phyloP scores from a whole-genome alignment of 345 rosid species.

The Hibiscus syriacus region DNA sequence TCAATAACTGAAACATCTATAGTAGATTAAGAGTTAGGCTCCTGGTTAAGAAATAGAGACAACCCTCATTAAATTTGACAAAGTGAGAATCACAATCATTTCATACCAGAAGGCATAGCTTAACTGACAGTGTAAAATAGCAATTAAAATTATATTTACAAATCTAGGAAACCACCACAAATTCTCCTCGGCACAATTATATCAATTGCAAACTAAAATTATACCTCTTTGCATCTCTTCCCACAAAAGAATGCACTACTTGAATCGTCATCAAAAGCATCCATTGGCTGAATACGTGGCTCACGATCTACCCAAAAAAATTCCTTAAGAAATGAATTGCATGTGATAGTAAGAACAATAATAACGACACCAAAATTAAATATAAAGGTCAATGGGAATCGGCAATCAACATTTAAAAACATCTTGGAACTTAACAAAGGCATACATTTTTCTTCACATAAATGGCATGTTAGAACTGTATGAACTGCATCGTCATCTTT shows the following conservation, averaged over 20 bases:
- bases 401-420: not conserved
- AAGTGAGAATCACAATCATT: not conserved
- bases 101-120: not conserved
- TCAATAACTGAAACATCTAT: not conserved
- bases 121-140: not conserved
- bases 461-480: slow-evolving; percentile 37
- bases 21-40: not conserved
- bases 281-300: slow-evolving; percentile 38
- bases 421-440: not conserved
- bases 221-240: slow-evolving; percentile 76
- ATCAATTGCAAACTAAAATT: not conserved
- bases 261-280: slow-evolving; percentile 23
- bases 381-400: not conserved
- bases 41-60: not conserved
- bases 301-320: slow-evolving; percentile 56
- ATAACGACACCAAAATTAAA: not conserved
- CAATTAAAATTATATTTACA: not conserved
- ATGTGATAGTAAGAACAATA: slow-evolving; percentile 2
- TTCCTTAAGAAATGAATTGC: slow-evolving; percentile 4
- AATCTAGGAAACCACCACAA: not conserved
- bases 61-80: not conserved
- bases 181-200: not conserved
- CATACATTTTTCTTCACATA: slow-evolving; percentile 86
- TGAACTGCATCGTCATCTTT: slow-evolving; percentile 19
- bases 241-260: slow-evolving; percentile 55